These are phyloP conservation scores for Trichoderma arundinaceum DNA, from an alignment of 2,329 filamentous ascomycete genomes.

Conservation along the genomic window DNA sequence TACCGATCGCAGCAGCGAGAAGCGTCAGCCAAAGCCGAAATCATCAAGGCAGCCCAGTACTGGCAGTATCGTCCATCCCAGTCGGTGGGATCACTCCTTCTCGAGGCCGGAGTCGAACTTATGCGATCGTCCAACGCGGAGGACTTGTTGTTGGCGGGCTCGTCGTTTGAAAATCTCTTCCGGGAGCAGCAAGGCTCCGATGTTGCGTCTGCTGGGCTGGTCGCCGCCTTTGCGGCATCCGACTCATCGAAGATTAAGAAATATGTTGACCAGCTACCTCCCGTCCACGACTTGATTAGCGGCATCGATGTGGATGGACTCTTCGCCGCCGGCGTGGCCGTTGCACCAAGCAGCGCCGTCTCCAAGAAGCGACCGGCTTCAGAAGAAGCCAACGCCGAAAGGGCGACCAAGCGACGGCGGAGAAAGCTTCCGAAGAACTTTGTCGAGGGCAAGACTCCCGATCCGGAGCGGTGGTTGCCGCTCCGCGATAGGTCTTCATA, in stretches of 20 bases:
- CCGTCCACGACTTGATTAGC: conserved; percentile 65
- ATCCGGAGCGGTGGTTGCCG: conserved; percentile 93
- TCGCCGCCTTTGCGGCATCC: conserved; percentile 76
- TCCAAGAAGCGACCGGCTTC: conserved; percentile 57
- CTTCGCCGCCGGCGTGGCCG: conserved; percentile 66
- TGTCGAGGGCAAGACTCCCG: conserved; percentile 77
- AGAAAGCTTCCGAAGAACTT: conserved; percentile 73
- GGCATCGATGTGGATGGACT: conserved; percentile 67
- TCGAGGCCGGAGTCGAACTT: conserved; percentile 81
- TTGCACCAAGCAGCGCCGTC: conserved; percentile 46
- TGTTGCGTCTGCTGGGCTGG: conserved; percentile 78
- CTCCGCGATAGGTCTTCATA: conserved; percentile 88
- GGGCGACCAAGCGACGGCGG: conserved; percentile 61
- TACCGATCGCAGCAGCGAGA: conserved; percentile 79
- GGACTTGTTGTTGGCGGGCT: conserved; percentile 72
- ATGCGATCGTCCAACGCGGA: conserved; percentile 73
- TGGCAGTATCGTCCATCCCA: conserved; percentile 68
- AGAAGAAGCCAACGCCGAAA: conserved; percentile 43
- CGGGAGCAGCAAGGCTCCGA: conserved; percentile 69
- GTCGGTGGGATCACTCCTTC: conserved; percentile 68
- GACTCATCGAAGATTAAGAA: conserved; percentile 62
- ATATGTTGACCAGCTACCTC: conserved; percentile 62
- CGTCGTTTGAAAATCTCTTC: conserved; percentile 78
- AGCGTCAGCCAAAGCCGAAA: conserved; percentile 70
- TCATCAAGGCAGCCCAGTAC: conserved; percentile 79